These are phyloP conservation scores for Ganoderma leucocontextum DNA, from an alignment of 1,284 basidiomycete species.

Conservation along the genomic window DNA sequence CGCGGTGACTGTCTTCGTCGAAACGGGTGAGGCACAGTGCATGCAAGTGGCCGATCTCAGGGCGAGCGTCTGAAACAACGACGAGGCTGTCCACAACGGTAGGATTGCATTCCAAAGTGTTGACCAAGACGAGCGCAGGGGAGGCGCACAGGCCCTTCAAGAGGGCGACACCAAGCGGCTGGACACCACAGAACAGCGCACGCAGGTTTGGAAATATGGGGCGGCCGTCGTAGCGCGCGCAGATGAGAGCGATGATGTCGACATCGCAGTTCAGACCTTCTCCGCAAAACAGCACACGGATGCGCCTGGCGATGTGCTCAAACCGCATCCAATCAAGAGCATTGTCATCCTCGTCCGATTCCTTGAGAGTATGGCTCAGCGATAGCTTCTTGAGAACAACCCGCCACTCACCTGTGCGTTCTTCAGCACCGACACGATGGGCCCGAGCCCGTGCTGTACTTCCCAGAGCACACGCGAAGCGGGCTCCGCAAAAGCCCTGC, in stretches of 20 bases:
- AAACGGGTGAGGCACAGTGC: too few species aligned
- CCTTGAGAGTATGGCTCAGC: background rate
- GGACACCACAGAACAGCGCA: background rate
- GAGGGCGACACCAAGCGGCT: background rate
- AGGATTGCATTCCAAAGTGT: background rate
- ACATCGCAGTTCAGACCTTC: background rate
- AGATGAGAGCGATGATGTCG: background rate
- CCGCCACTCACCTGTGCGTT: background rate
- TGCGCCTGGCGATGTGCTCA: background rate
- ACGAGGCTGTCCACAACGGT: background rate
- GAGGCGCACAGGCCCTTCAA: background rate
- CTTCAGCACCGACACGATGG: background rate
- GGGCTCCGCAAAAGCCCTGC: background rate
- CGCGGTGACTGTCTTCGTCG: background rate
- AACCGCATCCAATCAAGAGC: background rate
- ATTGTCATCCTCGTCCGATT: background rate
- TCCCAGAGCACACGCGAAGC: conserved; percentile 4
- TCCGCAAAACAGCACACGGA: background rate
- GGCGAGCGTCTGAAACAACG: background rate
- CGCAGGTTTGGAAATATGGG: background rate
- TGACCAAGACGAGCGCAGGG: background rate
- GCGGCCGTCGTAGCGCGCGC: background rate
- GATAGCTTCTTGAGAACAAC: background rate
- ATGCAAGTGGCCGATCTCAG: background rate
- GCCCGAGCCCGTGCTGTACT: background rate